A percentile compares a stretch with the other conserved stretches of the same genome.
phyloP scores from a whole-genome alignment of 2,329 filamentous ascomycete species.

The Cladosporium halotolerans region DNA sequence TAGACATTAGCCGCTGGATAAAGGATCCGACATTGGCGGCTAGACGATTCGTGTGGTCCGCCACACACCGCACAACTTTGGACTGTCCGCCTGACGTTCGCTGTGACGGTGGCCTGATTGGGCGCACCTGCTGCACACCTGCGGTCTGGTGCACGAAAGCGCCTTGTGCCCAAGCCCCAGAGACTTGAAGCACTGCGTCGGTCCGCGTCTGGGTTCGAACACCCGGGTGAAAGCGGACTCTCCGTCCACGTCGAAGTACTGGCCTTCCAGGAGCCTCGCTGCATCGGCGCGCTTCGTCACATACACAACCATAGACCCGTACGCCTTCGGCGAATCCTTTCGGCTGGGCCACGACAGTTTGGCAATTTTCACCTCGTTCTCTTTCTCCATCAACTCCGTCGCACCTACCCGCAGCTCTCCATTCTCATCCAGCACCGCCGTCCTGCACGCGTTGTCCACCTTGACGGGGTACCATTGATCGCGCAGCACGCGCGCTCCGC shows the following conservation, averaged over 20 bases:
- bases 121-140: background rate
- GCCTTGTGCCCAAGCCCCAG: background rate
- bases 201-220: background rate
- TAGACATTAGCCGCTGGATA: no score
- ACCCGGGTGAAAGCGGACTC: background rate
- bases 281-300: conserved; percentile 5
- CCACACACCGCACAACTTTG: background rate
- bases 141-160: background rate
- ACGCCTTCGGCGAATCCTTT: conserved; percentile 9
- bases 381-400: conserved; percentile 5
- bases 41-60: background rate
- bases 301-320: conserved; percentile 13
- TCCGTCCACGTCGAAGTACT: background rate
- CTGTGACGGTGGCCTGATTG: background rate
- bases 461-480: conserved; percentile 13
- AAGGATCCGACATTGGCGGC: no score
- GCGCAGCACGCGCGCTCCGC: conserved; percentile 4
- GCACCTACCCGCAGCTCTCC: background rate
- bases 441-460: conserved; percentile 10
- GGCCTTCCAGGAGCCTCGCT: background rate
- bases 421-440: conserved; percentile 7
- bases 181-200: background rate
- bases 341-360: conserved; percentile 9
- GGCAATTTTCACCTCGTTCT: conserved; percentile 12
- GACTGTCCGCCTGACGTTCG: background rate